Evolutionary conservation across 2,329 filamentous ascomycete species (phyloP).

Genomic region (Sporothrix protearum): DNA sequence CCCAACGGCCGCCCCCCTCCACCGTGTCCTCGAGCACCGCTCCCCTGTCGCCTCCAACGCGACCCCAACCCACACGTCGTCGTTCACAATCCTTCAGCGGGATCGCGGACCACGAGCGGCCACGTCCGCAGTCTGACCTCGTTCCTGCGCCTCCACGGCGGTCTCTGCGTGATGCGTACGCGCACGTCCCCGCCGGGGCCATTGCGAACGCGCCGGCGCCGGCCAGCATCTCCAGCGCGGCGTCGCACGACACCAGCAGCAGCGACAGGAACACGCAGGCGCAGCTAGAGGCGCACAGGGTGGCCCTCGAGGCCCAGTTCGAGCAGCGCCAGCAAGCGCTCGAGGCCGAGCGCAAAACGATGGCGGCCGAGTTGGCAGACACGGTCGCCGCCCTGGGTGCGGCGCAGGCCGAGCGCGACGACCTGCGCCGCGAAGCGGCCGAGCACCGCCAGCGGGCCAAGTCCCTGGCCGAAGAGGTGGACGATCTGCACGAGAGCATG

Average conservation of each 20-base stretch:
- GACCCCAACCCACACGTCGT: neutral
- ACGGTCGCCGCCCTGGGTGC: neutral
- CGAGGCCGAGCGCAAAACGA: neutral
- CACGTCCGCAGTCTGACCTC: neutral
- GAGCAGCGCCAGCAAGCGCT: slow-evolving; percentile 14
- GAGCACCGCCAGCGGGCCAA: slow-evolving; percentile 1
- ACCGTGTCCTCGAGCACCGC: neutral
- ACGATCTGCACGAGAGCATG: neutral
- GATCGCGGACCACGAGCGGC: neutral
- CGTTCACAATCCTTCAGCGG: slow-evolving; percentile 15
- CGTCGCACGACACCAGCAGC: neutral
- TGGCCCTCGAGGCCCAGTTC: slow-evolving; percentile 16
- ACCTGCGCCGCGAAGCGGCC: neutral
- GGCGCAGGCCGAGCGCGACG: neutral
- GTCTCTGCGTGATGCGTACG: neutral
- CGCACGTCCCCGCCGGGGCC: neutral
- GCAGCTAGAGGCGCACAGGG: slow-evolving; percentile 9
- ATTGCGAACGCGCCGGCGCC: neutral
- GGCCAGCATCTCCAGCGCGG: neutral
- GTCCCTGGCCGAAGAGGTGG: neutral
- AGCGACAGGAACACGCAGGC: slow-evolving; percentile 6
- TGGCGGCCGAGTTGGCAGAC: slow-evolving; percentile 5
- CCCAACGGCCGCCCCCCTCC: neutral
- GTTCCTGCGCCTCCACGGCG: neutral
- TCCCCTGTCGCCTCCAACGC: neutral